These are phyloP conservation scores for Dendrobium huoshanense DNA, from an alignment of 106 monocot genomes.

Conservation along the genomic window DNA sequence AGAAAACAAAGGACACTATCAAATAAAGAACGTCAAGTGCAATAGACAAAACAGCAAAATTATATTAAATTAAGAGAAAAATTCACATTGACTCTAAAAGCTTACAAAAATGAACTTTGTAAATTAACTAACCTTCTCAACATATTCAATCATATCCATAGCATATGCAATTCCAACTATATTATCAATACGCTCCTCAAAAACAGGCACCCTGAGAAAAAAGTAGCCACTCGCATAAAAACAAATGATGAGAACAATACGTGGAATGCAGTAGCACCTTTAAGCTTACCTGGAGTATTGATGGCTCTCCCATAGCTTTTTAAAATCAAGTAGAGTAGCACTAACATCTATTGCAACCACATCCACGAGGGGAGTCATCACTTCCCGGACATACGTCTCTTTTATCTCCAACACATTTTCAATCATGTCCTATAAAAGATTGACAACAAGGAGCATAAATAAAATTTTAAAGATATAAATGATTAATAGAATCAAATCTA, in stretches of 20 bases:
- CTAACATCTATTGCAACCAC: conserved; percentile 88
- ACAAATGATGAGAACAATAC: neutral
- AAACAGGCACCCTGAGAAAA: conserved; percentile 81
- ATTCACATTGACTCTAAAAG: neutral
- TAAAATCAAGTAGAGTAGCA: conserved; percentile 84
- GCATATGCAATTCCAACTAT: conserved; percentile 99
- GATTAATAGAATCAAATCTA: neutral
- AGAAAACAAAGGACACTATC: conserved; percentile 2
- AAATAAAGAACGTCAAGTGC: neutral
- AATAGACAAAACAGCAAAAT: neutral
- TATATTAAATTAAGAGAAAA: neutral
- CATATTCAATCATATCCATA: conserved; percentile 95
- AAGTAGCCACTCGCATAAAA: neutral
- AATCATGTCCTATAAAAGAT: conserved; percentile 80
- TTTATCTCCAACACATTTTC: conserved; percentile 98
- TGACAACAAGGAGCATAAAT: neutral
- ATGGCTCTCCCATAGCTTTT: conserved; percentile 86
- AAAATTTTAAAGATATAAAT: neutral
- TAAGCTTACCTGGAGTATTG: conserved; percentile 81
- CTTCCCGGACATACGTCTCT: conserved; percentile 93
- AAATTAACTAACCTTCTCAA: conserved; percentile 61
- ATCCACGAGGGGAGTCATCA: conserved; percentile 98
- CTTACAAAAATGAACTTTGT: neutral
- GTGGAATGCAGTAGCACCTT: neutral
- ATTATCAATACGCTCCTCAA: conserved; percentile 96